Base-by-base conservation (phyloP, 495 filamentous ascomycete genomes). In the Trichoderma parareesei region DNA sequence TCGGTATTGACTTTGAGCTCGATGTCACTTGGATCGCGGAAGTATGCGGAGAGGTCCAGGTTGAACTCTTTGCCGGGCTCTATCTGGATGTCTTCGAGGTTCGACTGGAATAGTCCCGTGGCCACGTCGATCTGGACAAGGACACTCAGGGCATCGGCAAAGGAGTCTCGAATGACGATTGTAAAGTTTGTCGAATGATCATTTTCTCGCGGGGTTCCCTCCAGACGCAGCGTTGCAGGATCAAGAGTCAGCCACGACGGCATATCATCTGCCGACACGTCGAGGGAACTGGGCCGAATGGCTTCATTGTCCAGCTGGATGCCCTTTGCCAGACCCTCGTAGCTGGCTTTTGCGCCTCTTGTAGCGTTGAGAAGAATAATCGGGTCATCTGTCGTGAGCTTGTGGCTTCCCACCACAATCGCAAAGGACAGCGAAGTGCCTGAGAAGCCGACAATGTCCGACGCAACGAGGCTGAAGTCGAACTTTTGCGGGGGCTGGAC, bases 391-490 rank as follows among this genome's bases (percentile, higher is more conserved):
- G 90, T 90, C 11, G 77, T 78, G 57, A 94, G 74, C 61, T 86
- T 76, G 72, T 92, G 89, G 46, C 77, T 82, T 48, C 86, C 88
- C 59, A 96, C 84, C 2, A 87, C 78, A 27, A 97, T 78, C 18
- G 85, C 80, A 70, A 96, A 95, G 2, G 74, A 73, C 61, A 84
- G 68, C n/a, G 82, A 80, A 7, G 85, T 81, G 0, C 84, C 89
- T 42, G 87, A 81, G 73, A 92, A 96, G 5, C 90, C 91, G 57
- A 82, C 77, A 41, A 93, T 86, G 71, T 96, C 90, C 10, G 89
- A 93, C 13, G 90, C 91, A 61, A 94, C 84, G 13, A 96, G 76
- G 66, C 85, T 79, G 64, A 97, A 83, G 14, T 80, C 82, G 69
- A 92, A 95, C 0, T 75, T 79, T 69, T 94, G 88, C 14, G 91